A percentile compares a stretch with the other conserved stretches of the same genome.
Conservation (phyloP, 2,329 filamentous ascomycete genomes). For the Colletotrichum filicis region DNA sequence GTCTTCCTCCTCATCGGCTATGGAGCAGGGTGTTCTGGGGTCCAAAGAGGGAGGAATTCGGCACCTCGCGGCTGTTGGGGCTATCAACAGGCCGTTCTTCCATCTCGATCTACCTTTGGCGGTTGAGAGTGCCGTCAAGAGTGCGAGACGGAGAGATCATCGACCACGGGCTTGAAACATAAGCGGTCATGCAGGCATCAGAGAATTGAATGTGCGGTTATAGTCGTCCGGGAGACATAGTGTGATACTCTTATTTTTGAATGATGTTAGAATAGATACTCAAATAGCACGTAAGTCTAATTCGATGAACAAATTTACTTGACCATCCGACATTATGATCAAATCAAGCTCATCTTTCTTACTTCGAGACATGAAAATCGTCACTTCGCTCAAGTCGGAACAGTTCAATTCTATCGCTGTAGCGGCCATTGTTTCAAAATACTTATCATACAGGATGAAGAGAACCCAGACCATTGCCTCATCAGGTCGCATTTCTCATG, state of each 20-base stretch:
- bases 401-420: no score
- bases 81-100: slow-evolving; percentile 59
- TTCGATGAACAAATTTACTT: neutral
- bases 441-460: neutral
- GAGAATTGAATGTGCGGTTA: neutral
- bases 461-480: neutral
- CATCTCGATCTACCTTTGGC: slow-evolving; percentile 58
- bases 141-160: neutral
- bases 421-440: neutral
- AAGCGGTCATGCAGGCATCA: neutral
- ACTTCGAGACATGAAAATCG: no score
- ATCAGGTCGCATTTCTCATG: neutral
- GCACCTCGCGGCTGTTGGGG: slow-evolving; percentile 42
- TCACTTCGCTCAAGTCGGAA: no score
- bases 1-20: neutral
- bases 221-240: neutral
- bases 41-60: slow-evolving; percentile 1
- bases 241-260: neutral
- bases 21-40: slow-evolving; percentile 4
- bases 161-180: neutral
- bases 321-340: no score
- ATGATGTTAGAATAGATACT: neutral
- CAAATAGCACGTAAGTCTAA: neutral
- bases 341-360: no score
- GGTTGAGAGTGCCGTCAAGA: slow-evolving; percentile 47